Conservation (phyloP, 768 basidiomycete genomes). For the Leccinellum luteum region DNA sequence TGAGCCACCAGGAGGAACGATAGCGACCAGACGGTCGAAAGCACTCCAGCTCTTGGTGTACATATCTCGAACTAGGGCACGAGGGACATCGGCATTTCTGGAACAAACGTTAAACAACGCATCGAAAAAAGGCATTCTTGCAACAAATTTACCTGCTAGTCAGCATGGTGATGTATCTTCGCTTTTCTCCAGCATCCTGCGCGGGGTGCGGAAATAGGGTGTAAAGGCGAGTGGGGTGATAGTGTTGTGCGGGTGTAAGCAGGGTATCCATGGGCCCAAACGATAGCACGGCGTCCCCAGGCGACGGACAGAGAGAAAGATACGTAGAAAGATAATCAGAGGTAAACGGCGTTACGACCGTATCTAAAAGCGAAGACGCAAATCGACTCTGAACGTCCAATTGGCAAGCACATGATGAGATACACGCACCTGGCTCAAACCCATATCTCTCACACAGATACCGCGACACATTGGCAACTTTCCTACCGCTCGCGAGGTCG, state of each 20-base stretch:
- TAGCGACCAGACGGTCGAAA: slow-evolving; percentile 83
- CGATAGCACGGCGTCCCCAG: slow-evolving; percentile 71
- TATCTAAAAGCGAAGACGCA: slow-evolving; percentile 42
- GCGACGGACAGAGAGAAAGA: slow-evolving; percentile 70
- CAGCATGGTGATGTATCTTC: slow-evolving; percentile 69
- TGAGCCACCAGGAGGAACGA: slow-evolving; percentile 87
- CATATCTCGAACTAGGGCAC: slow-evolving; percentile 84
- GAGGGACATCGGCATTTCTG: slow-evolving; percentile 82
- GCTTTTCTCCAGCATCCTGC: slow-evolving; percentile 70
- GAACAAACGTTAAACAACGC: slow-evolving; percentile 1
- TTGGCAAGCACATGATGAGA: neutral
- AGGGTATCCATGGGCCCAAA: slow-evolving; percentile 82
- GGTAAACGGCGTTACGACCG: slow-evolving; percentile 73
- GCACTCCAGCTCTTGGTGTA: slow-evolving; percentile 94
- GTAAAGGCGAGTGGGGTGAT: slow-evolving; percentile 72
- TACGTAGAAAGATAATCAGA: slow-evolving; percentile 75
- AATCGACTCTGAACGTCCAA: neutral
- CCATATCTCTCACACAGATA: slow-evolving; percentile 81
- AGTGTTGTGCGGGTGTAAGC: slow-evolving; percentile 72
- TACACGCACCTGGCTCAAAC: slow-evolving; percentile 62
- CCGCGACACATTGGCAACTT: slow-evolving; percentile 63
- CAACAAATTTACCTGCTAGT: slow-evolving; percentile 56
- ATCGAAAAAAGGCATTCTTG: neutral
- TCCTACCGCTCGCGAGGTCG: slow-evolving; percentile 61
- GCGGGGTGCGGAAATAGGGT: slow-evolving; percentile 78